Conservation (phyloP, 1,284 basidiomycete genomes). For the Prillingera fragicola region DNA sequence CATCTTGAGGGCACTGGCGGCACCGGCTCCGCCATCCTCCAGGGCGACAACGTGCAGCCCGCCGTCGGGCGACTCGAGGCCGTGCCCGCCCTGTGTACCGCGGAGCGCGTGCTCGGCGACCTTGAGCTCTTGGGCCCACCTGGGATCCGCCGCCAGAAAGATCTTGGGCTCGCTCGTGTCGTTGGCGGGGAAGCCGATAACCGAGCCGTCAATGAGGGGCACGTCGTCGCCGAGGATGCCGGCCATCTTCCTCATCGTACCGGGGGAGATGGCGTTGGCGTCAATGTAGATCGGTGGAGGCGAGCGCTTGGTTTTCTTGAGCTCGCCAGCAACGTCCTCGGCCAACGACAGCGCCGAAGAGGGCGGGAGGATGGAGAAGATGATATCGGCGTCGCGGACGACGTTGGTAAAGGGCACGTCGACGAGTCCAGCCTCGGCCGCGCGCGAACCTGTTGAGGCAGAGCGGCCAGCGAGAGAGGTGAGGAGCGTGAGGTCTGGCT, state of each 20-base stretch:
- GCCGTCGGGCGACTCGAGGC: background rate
- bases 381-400: conserved; percentile 12
- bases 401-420: conserved; percentile 8
- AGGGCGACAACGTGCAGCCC: conserved; percentile 8
- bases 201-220: conserved; percentile 16
- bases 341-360: conserved; percentile 15
- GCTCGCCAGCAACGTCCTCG: background rate
- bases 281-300: conserved; percentile 18
- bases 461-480: conserved; percentile 13
- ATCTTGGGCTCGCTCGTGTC: conserved; percentile 11
- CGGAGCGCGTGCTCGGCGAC: conserved; percentile 1
- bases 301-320: background rate
- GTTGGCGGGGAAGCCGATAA: conserved; percentile 17
- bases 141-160: conserved; percentile 9
- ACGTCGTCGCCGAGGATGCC: conserved; percentile 1
- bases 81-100: background rate
- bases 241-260: conserved; percentile 5
- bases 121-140: conserved; percentile 1
- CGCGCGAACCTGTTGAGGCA: conserved; percentile 1
- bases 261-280: conserved; percentile 20
- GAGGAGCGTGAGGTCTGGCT: conserved; percentile 12
- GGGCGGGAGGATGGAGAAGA: conserved; percentile 21
- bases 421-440: conserved; percentile 5
- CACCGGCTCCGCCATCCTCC: conserved; percentile 16
- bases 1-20: conserved; percentile 24